Evolutionary conservation across 2,329 filamentous ascomycete genomes (phyloP).

Genomic region (Chrysoporthe cubensis): DNA sequence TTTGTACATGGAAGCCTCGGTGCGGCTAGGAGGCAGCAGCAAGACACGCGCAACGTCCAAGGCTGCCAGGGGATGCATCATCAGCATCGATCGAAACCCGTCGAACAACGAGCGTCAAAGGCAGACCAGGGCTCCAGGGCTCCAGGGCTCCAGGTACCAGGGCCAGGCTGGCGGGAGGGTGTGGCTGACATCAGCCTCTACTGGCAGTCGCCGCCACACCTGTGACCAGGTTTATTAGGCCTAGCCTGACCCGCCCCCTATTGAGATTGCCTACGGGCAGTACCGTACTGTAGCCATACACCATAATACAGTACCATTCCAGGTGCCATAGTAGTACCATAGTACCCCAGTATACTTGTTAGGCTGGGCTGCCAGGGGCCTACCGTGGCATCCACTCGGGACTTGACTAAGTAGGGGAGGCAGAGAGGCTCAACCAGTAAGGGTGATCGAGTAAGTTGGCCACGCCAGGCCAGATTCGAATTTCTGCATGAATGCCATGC

Average conservation of each 20-base stretch:
- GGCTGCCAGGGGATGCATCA: constrained; percentile 20
- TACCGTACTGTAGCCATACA: too few relatives aligned
- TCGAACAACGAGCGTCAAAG: constrained; percentile 12
- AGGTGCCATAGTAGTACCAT: too few relatives aligned
- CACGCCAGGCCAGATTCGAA: not conserved
- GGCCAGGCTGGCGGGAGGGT: constrained; percentile 10
- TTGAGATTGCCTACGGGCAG: not conserved
- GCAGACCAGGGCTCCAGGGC: not conserved
- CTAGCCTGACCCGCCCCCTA: constrained; percentile 1
- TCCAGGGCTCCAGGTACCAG: not conserved
- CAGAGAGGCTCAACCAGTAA: not conserved
- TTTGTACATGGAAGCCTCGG: not conserved
- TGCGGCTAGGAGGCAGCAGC: constrained; percentile 21
- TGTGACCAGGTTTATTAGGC: not conserved
- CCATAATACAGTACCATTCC: too few relatives aligned
- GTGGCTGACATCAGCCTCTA: constrained; percentile 13
- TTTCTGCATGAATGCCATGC: constrained; percentile 1
- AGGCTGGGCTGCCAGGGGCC: too few relatives aligned
- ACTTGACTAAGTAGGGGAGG: not conserved
- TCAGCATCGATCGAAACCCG: constrained; percentile 24
- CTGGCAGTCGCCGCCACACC: not conserved
- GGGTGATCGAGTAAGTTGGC: not conserved
- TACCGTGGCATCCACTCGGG: too few relatives aligned
- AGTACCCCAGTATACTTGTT: too few relatives aligned
- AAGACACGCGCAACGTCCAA: constrained; percentile 16